Base-by-base conservation (phyloP, 805 yeast genomes). In the Candida ponderosae region DNA sequence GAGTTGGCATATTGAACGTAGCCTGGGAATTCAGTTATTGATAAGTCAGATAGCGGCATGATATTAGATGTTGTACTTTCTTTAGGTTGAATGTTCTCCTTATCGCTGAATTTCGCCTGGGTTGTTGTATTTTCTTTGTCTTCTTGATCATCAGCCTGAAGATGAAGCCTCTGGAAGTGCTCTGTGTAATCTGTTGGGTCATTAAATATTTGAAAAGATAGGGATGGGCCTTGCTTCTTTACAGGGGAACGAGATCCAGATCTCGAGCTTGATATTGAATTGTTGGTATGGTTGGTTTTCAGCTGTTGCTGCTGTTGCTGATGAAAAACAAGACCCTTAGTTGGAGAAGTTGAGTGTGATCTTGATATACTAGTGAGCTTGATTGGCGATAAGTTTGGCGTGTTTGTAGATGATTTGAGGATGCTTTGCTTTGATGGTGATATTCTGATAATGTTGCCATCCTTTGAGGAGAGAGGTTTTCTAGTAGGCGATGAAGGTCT, bases 381-480 rank as follows among this genome's bases (percentile, higher is more conserved):
- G 38, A 43, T 18, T 41, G 45, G 41, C 9, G 45, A 33, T 20
- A 36, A 41, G 33, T 47, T 43, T 32, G 28, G 28, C 13, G 28
- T 24, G 14, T 24, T 21, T 8, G 10, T 21, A n/a, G n/a, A n/a
- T n/a, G n/a, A n/a, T n/a, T n/a, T n/a, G 10, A 21, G 7, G 10
- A 8, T 21, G 10, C 10, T 10, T 10, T 21, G 13, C 14, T 24
- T 24, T 11, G 28, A 24, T 13, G 28, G 28, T 13, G 28, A 24
- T 7, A 4, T 9, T 13, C 6, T 9, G 11, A 6, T 24, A 11
- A 45, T 38, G 41, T 50, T 52, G 40, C 44, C 23, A 34, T 52
- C 57, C 34, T 50, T 52, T 8, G 51, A 46, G 6, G 52, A 44
- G 15, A 52, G 46, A 18, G 52, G 51, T 9, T 46, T 41, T 31